Evolutionary conservation across 2,329 filamentous ascomycete genomes (phyloP).

Genomic region (Aureobasidium lini): DNA sequence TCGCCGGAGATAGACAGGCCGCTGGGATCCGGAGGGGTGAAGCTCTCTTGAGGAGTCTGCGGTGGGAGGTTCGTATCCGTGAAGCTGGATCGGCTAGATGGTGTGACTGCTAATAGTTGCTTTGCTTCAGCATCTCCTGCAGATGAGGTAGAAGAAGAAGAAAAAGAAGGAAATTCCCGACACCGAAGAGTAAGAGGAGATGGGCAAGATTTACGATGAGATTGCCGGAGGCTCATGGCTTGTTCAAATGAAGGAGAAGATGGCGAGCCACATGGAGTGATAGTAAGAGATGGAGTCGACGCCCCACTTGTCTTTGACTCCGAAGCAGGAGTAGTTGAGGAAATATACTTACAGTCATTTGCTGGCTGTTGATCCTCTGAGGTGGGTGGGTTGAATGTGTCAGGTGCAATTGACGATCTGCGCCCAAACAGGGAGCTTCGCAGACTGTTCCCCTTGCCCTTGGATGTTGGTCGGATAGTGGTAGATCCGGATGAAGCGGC

Average conservation of each 20-base stretch:
- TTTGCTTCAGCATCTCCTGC: constrained; percentile 20
- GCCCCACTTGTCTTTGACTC: constrained; percentile 22
- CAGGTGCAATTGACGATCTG: constrained; percentile 37
- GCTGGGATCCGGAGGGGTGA: constrained; percentile 72
- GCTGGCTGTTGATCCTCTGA: constrained; percentile 19
- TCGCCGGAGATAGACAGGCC: constrained; percentile 71
- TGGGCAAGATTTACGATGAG: constrained; percentile 30
- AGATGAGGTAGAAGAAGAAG: constrained; percentile 12
- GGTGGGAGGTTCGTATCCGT: constrained; percentile 45
- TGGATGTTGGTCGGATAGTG: constrained; percentile 33
- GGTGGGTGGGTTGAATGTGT: constrained; percentile 38
- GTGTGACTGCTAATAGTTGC: constrained; percentile 27
- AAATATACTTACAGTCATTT: constrained; percentile 32
- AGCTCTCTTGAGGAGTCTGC: constrained; percentile 69
- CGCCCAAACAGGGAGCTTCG: constrained; percentile 44
- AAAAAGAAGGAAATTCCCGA: constrained; percentile 14
- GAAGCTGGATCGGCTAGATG: constrained; percentile 43
- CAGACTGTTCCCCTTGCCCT: constrained; percentile 45
- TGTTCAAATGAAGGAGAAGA: constrained; percentile 32
- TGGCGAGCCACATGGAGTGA: constrained; percentile 26
- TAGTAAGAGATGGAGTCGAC: constrained; percentile 27
- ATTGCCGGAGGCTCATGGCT: constrained; percentile 32
- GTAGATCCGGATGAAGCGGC: constrained; percentile 38
- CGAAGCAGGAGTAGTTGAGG: constrained; percentile 16
- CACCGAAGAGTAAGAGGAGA: constrained; percentile 34